A percentile compares a stretch with the other conserved stretches of the same genome.
These are phyloP conservation scores for Lentinula aciculospora DNA, from an alignment of 768 basidiomycete genomes.

Conservation along the genomic window DNA sequence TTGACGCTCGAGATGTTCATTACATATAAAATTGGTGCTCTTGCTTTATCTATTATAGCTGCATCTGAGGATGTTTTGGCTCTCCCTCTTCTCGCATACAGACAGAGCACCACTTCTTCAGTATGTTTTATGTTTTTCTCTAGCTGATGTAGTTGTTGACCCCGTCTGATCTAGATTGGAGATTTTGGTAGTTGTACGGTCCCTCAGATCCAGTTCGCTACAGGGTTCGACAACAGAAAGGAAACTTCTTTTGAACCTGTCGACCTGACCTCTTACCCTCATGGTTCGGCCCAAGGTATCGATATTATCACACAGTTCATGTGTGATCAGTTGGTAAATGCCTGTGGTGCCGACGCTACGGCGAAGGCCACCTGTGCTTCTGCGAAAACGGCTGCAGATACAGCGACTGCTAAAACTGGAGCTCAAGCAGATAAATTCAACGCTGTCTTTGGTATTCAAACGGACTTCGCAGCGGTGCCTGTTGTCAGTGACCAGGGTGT, in stretches of 20 bases:
- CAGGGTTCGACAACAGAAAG: slow-evolving; percentile 50
- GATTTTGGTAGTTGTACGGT: slow-evolving; percentile 52
- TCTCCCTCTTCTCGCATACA: slow-evolving; percentile 19
- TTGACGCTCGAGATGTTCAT: slow-evolving; percentile 17
- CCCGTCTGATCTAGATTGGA: neutral
- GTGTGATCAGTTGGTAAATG: slow-evolving; percentile 47
- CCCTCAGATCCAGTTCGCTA: slow-evolving; percentile 54
- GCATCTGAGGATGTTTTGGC: slow-evolving; percentile 22
- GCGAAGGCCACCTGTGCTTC: slow-evolving; percentile 42
- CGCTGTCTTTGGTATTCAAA: slow-evolving; percentile 33
- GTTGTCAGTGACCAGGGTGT: slow-evolving; percentile 17
- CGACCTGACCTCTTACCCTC: slow-evolving; percentile 37
- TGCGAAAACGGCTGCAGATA: slow-evolving; percentile 34
- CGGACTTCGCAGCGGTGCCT: slow-evolving; percentile 27
- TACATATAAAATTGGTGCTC: slow-evolving; percentile 11
- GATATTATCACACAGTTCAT: slow-evolving; percentile 51
- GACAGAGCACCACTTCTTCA: neutral
- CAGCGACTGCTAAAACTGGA: slow-evolving; percentile 39
- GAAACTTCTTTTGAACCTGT: slow-evolving; percentile 19
- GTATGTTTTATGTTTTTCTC: neutral
- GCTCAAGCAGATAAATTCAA: slow-evolving; percentile 54
- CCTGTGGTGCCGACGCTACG: slow-evolving; percentile 48
- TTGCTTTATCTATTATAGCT: slow-evolving; percentile 15
- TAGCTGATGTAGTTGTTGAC: neutral
- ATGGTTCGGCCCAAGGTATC: slow-evolving; percentile 51